Evolutionary conservation across 805 yeast genomes (phyloP).

Genomic region (Priceomyces haplophilus): DNA sequence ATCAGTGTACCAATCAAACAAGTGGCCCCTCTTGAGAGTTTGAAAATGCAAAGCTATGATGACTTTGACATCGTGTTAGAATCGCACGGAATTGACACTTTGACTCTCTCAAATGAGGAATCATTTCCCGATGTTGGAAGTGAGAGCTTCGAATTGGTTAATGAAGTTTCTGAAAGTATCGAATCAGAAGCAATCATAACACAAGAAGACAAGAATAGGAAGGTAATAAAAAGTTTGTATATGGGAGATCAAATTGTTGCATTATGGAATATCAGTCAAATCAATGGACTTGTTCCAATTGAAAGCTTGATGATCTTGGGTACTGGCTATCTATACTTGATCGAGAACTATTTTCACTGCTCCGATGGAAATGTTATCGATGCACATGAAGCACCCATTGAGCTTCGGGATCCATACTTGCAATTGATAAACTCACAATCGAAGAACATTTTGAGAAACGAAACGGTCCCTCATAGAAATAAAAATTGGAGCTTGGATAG

Average conservation of each 20-base stretch:
- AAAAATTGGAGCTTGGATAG: slow-evolving; percentile 60
- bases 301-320: slow-evolving; percentile 79
- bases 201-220: slow-evolving; percentile 69
- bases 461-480: slow-evolving; percentile 40
- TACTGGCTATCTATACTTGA: slow-evolving; percentile 57
- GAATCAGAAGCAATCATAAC: slow-evolving; percentile 12
- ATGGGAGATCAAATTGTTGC: slow-evolving; percentile 69
- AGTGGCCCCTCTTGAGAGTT: slow-evolving; percentile 8
- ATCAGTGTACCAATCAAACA: slow-evolving; percentile 37
- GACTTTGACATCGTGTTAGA: slow-evolving; percentile 18
- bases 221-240: slow-evolving; percentile 64
- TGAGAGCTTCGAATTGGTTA: slow-evolving; percentile 44
- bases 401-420: slow-evolving; percentile 65
- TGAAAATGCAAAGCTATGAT: slow-evolving; percentile 5
- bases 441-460: slow-evolving; percentile 20
- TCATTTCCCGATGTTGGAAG: slow-evolving; percentile 13
- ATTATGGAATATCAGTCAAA: slow-evolving; percentile 71
- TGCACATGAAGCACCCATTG: slow-evolving; percentile 60
- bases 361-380: slow-evolving; percentile 54
- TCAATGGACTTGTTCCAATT: slow-evolving; percentile 70
- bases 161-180: slow-evolving; percentile 27
- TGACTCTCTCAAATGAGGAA: slow-evolving; percentile 19
- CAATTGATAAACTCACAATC: slow-evolving; percentile 57
- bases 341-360: slow-evolving; percentile 65
- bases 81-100: slow-evolving; percentile 24